Evolutionary conservation across 331 rosid species (phyloP).

Genomic region (Pyracantha coccinea): DNA sequence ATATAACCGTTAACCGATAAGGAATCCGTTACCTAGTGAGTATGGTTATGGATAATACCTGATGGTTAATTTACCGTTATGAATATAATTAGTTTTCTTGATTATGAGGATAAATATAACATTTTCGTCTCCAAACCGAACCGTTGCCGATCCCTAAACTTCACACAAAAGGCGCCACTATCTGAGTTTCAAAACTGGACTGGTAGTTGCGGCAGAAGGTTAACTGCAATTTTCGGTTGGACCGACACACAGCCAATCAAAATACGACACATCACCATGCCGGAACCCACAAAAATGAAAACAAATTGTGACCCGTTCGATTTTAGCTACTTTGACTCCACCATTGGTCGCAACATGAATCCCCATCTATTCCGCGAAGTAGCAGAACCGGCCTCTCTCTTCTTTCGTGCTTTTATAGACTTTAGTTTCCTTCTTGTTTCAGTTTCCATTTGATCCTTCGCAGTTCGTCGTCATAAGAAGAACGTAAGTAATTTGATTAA

Average conservation of each 20-base stretch:
- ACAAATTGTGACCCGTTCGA: background rate
- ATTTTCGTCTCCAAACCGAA: too few relatives aligned
- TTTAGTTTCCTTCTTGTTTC: background rate
- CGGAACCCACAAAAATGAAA: rapidly evolving
- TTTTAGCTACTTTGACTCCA: background rate
- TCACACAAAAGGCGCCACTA: conserved; percentile 1
- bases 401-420: background rate
- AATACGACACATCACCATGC: background rate
- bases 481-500: background rate
- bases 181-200: conserved; percentile 4
- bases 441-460: conserved; percentile 5
- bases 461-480: background rate
- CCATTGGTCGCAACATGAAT: background rate
- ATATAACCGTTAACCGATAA: too few relatives aligned
- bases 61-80: too few relatives aligned
- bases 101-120: too few relatives aligned
- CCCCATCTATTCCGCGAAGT: background rate
- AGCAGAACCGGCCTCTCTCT: background rate
- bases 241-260: background rate
- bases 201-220: conserved; percentile 3
- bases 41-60: too few relatives aligned
- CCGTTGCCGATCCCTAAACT: too few relatives aligned
- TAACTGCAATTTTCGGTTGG: background rate
- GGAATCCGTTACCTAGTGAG: rapidly evolving
- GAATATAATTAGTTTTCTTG: too few relatives aligned